Base-by-base conservation (phyloP, 108 stramenopile genomes). In the Nitzschia sp. region DNA sequence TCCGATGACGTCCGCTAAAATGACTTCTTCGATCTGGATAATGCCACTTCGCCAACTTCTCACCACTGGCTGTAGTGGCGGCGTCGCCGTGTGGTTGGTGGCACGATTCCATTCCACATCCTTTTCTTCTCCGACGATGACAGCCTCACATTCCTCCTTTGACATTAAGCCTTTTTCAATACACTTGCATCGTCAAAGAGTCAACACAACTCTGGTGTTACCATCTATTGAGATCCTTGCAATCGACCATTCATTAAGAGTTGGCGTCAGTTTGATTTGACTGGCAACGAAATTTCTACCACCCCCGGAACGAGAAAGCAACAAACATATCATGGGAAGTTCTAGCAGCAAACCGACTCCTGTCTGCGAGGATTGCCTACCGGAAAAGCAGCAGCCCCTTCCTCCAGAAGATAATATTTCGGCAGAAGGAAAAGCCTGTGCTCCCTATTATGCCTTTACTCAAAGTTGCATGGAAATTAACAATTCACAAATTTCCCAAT, bases 391-490 rank as follows among this genome's bases (percentile, higher is more conserved):
- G 71, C 57, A 70, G 28, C 64, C 64, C 8, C 54, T 78, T 24
- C 77, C 77, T 2, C 27, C 56, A 11, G 15, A 49, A 26, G 67
- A 75, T 68, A 38, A 29, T 13, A 60, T 75, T 38, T 61, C 74
- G 1, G 55, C 66, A 15, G 13, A 54, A 17, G 74, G 74, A 6
- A 35, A 63, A 59, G 65, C 70, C 18, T 81, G 80, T 63, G 69
- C 68, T 17, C 33, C 30, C 1, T 23, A 54, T 32, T 83, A 83
- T 56, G 36, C 26, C 24, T 24, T 18, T 23, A 77, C 78, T 11
- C 57, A 38, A 32, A 15, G 61, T 11, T 83, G 82, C 55, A 83
- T 83, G 82, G 65, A 35, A 33, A 9, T 49, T 29, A 66, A 83
- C 38, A 25, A 63, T 8, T 77, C 77, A 25, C 77, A 78, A 68